phyloP scores from a whole-genome alignment of 148 eudicot species.

The Cornus controversa region DNA sequence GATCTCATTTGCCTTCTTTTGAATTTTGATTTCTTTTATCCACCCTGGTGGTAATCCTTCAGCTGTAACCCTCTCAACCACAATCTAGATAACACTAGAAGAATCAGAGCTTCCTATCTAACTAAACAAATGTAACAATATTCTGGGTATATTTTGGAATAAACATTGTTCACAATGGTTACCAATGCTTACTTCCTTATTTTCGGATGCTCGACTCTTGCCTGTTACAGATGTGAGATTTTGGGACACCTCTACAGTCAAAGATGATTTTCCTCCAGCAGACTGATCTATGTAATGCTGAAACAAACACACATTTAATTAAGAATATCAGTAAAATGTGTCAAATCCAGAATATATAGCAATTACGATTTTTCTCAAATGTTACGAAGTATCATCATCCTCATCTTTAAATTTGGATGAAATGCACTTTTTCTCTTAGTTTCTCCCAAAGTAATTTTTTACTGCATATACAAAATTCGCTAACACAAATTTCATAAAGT shows the following conservation, averaged over 20 bases:
- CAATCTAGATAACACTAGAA: constrained; percentile 35
- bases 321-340: background rate
- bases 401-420: background rate
- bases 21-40: constrained; percentile 56
- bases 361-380: background rate
- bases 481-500: background rate
- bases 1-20: constrained; percentile 23
- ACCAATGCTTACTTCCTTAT: constrained; percentile 20
- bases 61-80: constrained; percentile 36
- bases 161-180: constrained; percentile 35
- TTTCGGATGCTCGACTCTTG: constrained; percentile 17
- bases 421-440: background rate
- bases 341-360: background rate
- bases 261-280: constrained; percentile 13
- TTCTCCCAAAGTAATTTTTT: background rate
- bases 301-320: background rate
- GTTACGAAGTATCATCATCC: constrained; percentile 3
- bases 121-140: background rate
- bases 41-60: constrained; percentile 71
- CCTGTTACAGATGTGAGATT: constrained; percentile 1
- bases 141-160: constrained; percentile 20
- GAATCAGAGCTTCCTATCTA: constrained; percentile 13
- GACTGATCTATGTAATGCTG: constrained; percentile 7
- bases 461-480: background rate
- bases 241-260: constrained; percentile 16